Evolutionary conservation across 2,329 filamentous ascomycete species (phyloP).

Genomic region (Coniochaeta ligniaria): DNA sequence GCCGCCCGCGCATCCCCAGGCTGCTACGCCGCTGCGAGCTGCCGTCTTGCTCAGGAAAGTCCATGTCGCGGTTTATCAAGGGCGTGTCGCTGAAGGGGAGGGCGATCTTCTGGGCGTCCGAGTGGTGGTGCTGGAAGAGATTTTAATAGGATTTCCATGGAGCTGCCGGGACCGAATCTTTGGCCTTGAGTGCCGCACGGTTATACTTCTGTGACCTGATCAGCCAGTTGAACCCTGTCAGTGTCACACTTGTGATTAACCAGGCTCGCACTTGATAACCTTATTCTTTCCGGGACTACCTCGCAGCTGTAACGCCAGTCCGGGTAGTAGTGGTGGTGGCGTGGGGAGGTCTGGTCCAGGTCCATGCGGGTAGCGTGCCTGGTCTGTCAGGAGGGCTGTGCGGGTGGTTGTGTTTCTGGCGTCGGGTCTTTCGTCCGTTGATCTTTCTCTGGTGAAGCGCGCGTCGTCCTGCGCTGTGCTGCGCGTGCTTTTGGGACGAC

Average conservation of each 20-base stretch:
- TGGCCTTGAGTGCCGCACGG: conserved; percentile 83
- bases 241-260: too few relatives aligned
- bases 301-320: too few relatives aligned
- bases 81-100: conserved; percentile 90
- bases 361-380: conserved; percentile 16
- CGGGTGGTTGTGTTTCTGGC: too few relatives aligned
- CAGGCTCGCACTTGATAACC: conserved; percentile 24
- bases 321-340: not conserved
- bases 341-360: conserved; percentile 6
- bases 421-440: too few relatives aligned
- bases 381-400: not conserved
- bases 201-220: conserved; percentile 88
- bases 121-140: conserved; percentile 41
- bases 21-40: conserved; percentile 57
- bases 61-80: conserved; percentile 87
- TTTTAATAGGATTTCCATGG: too few relatives aligned
- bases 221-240: too few relatives aligned
- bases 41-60: conserved; percentile 76
- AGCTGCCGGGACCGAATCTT: conserved; percentile 82
- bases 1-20: conserved; percentile 77
- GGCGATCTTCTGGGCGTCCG: conserved; percentile 58
- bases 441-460: conserved; percentile 22
- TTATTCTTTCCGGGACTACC: too few relatives aligned
- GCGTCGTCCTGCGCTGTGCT: conserved; percentile 54
- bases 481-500: conserved; percentile 29